Evolutionary conservation across 2,329 filamentous ascomycete species (phyloP).

Genomic region (Sporothrix sp.): DNA sequence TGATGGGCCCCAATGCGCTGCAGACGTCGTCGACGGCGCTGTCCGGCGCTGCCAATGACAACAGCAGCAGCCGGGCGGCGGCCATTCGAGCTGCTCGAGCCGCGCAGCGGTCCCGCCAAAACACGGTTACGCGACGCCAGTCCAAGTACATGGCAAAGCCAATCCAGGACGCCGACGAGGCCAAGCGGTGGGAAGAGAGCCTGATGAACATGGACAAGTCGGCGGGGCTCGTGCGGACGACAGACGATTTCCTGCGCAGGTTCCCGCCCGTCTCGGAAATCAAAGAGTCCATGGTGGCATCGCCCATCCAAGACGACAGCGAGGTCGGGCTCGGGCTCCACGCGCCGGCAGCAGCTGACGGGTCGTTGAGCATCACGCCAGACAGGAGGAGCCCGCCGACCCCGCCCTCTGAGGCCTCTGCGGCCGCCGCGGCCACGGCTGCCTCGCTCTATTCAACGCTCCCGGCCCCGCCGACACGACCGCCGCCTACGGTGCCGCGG

Average conservation of each 20-base stretch:
- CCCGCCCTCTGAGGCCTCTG: constrained; percentile 14
- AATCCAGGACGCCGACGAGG: constrained; percentile 65
- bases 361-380: neutral
- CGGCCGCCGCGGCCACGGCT: constrained; percentile 24
- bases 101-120: constrained; percentile 1
- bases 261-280: constrained; percentile 62
- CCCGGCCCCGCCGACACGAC: constrained; percentile 51
- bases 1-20: constrained; percentile 62
- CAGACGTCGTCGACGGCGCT: constrained; percentile 29
- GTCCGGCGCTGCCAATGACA: constrained; percentile 11
- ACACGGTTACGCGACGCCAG: constrained; percentile 26
- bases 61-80: neutral
- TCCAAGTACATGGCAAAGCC: constrained; percentile 49
- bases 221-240: constrained; percentile 52
- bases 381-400: constrained; percentile 5
- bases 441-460: constrained; percentile 38
- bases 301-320: constrained; percentile 18
- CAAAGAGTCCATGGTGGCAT: constrained; percentile 49
- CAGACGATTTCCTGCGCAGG: constrained; percentile 74
- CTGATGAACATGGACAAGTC: constrained; percentile 46
- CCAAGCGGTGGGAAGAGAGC: constrained; percentile 69
- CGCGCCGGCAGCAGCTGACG: neutral
- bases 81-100: constrained; percentile 7
- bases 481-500: constrained; percentile 56
- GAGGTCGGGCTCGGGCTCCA: constrained; percentile 7